A percentile compares a stretch with the other conserved stretches of the same genome.
Conservation (phyloP, 805 yeast species). For the Wickerhamiella azyma region DNA sequence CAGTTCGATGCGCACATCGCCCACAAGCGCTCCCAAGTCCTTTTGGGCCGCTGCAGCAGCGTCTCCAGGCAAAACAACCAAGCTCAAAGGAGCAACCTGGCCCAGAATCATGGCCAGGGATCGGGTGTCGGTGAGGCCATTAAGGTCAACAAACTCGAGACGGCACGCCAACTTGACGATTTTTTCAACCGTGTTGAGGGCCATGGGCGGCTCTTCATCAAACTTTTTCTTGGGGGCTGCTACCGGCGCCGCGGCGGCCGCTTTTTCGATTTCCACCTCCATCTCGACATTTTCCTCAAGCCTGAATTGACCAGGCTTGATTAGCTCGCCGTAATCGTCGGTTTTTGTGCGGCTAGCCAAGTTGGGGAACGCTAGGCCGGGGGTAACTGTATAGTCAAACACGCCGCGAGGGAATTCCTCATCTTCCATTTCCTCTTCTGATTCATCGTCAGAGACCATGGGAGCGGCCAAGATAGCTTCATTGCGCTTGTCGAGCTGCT, state of each 20-base stretch:
- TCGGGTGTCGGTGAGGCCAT: slow-evolving; percentile 73
- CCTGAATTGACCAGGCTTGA: slow-evolving; percentile 36
- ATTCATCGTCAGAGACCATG: slow-evolving; percentile 23
- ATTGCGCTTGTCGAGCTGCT: slow-evolving; percentile 27
- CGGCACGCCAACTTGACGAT: slow-evolving; percentile 51
- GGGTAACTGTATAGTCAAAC: slow-evolving; percentile 25
- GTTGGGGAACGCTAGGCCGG: slow-evolving; percentile 55
- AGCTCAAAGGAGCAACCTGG: slow-evolving; percentile 60
- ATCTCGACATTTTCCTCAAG: slow-evolving; percentile 13
- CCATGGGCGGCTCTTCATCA: slow-evolving; percentile 30
- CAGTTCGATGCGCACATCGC: slow-evolving; percentile 6
- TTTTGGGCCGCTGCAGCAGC: slow-evolving; percentile 11
- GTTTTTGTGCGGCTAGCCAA: slow-evolving; percentile 39
- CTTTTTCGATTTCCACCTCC: slow-evolving; percentile 19
- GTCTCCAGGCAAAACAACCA: slow-evolving; percentile 39
- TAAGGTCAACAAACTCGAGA: slow-evolving; percentile 60
- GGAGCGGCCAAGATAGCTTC: slow-evolving; percentile 27
- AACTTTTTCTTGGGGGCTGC: not conserved
- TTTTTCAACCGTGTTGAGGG: slow-evolving; percentile 26
- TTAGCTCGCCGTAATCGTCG: slow-evolving; percentile 81
- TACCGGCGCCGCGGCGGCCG: slow-evolving; percentile 14
- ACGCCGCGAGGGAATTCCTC: slow-evolving; percentile 13
- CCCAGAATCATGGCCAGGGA: slow-evolving; percentile 70
- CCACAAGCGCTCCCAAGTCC: slow-evolving; percentile 7
- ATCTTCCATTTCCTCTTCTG: slow-evolving; percentile 15